Conservation (phyloP, 768 basidiomycete genomes). For the Xerocomellus dryophilus region DNA sequence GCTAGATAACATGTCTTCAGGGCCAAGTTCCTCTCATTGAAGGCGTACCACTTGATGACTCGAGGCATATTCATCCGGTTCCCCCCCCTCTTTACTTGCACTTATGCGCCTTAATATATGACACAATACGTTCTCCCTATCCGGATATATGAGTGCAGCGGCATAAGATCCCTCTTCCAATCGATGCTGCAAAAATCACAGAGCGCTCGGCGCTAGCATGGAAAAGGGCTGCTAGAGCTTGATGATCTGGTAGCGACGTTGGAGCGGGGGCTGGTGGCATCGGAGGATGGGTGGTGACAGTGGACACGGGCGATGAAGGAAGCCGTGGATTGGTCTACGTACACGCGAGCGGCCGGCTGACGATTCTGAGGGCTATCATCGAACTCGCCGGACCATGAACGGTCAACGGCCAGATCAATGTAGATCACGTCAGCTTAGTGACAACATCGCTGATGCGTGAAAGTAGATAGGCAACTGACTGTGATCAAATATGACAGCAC, state of each 20-base stretch:
- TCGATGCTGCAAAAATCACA: background rate
- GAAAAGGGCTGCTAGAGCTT: background rate
- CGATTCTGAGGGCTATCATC: background rate
- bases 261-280: background rate
- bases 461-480: background rate
- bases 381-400: too few relatives aligned
- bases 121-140: background rate
- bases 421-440: background rate
- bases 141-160: background rate
- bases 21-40: background rate
- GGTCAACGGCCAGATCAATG: background rate
- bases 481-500: background rate
- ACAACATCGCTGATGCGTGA: background rate
- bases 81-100: too few relatives aligned
- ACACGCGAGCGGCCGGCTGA: background rate
- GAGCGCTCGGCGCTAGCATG: background rate
- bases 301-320: background rate
- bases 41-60: background rate
- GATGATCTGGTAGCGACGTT: background rate
- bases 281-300: background rate
- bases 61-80: background rate
- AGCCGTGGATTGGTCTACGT: background rate
- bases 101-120: background rate
- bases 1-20: background rate
- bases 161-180: background rate